phyloP scores from a whole-genome alignment of 78 protist genomes.

The Emiliania huxleyi region DNA sequence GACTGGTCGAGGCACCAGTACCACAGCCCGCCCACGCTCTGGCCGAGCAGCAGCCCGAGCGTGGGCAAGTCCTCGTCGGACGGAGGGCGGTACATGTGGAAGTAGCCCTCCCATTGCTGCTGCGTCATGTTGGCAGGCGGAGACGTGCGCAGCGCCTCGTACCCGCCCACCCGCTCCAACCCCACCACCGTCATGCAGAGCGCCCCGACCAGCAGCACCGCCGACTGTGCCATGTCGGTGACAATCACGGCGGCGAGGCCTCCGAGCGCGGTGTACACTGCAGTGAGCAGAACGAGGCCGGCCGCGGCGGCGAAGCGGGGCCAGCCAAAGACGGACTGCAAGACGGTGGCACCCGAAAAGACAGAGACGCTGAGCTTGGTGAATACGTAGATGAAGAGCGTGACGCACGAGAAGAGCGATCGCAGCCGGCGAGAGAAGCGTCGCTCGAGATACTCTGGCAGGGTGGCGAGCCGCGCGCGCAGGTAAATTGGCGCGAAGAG shows the following conservation, averaged over 20 bases:
- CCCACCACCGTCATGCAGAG: neutral
- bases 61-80: neutral
- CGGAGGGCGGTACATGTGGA: neutral
- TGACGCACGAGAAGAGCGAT: neutral
- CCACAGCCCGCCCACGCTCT: neutral
- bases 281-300: conserved; percentile 31
- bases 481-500: conserved; percentile 52
- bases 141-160: neutral
- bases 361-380: conserved; percentile 53
- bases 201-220: conserved; percentile 41
- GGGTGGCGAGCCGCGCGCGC: conserved; percentile 2
- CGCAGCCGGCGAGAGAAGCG: neutral
- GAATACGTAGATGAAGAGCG: conserved; percentile 46
- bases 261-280: conserved; percentile 52
- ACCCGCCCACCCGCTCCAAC: neutral
- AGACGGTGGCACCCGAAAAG: conserved; percentile 47
- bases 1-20: neutral
- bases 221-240: conserved; percentile 58
- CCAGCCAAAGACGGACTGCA: conserved; percentile 44
- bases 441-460: conserved; percentile 49
- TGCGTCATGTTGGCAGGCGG: neutral
- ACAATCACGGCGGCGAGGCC: conserved; percentile 51
- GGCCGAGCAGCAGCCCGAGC: neutral
- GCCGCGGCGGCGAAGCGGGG: neutral
- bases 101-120: neutral